Evolutionary conservation across 106 monocot species (phyloP), one percentile per base, ranked within the genome.

Genomic region (Apostasia shenzhenica): DNA sequence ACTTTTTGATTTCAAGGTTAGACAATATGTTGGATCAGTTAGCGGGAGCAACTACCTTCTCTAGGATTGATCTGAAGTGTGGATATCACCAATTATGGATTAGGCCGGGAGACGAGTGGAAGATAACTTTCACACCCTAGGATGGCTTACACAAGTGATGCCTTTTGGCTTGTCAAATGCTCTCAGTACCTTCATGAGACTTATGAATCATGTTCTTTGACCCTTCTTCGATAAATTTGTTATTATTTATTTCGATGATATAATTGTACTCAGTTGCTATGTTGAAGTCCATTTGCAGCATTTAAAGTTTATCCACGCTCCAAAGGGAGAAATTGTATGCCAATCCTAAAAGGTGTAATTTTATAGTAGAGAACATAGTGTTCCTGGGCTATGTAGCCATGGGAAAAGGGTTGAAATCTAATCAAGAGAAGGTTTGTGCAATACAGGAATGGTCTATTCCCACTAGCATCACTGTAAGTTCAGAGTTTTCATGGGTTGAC

Each of bases 81-180:
- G 55, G 54, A 1, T 79, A 69, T 12, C 69, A 79, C 46, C 63
- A 74, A 45, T 57, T 76, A 1, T 2, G 45, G 1, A 55, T 81
- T 2, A 0, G 11, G 1, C 5, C 3, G 0, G 41, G 48, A 1
- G 59, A 76, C 56, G 61, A 81, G 46, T 76, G 75, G 70, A 74
- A 70, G 43, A 75, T 39, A 2, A 12, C 70, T 2, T 80, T 75
- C 11, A 74, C 70, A 48, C 70, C 70, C 2, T 2, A 45, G 5
- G 65, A 80, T 0, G 59, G 68, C 1, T 26, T 80, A 4, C 70
- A 75, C 14, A 52, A 80, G 40, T 75, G 1, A 80, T 80, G 69
- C 52, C 67, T 54, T 74, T 75, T 26, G 37, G 70, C 2, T 46
- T 73, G 2, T 68, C 60, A 0, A 79, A 73, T 68, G 68, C 61